Percentiles rank a stretch among this genome's conserved stretches.
These are phyloP conservation scores for Debaryomyces maramus DNA, from an alignment of 805 yeast species.

Conservation along the genomic window DNA sequence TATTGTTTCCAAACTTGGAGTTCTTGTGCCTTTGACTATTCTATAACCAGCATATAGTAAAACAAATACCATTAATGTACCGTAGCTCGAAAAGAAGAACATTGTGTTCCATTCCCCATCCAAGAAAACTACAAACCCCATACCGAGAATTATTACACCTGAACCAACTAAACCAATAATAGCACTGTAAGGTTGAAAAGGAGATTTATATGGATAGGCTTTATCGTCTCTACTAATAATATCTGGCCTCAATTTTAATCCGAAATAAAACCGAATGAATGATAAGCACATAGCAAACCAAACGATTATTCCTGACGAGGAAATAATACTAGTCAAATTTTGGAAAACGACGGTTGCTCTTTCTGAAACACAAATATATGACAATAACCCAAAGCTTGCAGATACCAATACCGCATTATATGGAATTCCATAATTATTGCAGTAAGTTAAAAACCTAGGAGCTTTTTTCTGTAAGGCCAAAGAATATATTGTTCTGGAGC, in stretches of 20 bases:
- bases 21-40: conserved; percentile 57
- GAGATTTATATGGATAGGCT: conserved; percentile 67
- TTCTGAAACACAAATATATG: conserved; percentile 59
- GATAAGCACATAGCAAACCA: conserved; percentile 77
- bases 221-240: conserved; percentile 62
- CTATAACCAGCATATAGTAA: conserved; percentile 57
- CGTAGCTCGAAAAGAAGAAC: conserved; percentile 65
- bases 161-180: conserved; percentile 61
- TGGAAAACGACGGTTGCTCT: conserved; percentile 64
- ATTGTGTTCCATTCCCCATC: conserved; percentile 57
- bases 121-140: conserved; percentile 65
- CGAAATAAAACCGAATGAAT: conserved; percentile 63
- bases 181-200: conserved; percentile 69
- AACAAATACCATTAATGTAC: conserved; percentile 55
- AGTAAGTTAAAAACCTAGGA: conserved; percentile 58
- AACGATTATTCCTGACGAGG: conserved; percentile 74
- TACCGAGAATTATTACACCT: conserved; percentile 47
- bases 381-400: conserved; percentile 57
- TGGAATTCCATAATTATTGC: conserved; percentile 71
- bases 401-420: conserved; percentile 66
- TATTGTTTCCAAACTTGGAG: conserved; percentile 67
- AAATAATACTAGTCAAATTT: conserved; percentile 63
- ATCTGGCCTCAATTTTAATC: conserved; percentile 60
- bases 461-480: conserved; percentile 53
- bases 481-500: conserved; percentile 44